Base-by-base conservation (phyloP, 768 basidiomycete species). In the Lepiota venenata region DNA sequence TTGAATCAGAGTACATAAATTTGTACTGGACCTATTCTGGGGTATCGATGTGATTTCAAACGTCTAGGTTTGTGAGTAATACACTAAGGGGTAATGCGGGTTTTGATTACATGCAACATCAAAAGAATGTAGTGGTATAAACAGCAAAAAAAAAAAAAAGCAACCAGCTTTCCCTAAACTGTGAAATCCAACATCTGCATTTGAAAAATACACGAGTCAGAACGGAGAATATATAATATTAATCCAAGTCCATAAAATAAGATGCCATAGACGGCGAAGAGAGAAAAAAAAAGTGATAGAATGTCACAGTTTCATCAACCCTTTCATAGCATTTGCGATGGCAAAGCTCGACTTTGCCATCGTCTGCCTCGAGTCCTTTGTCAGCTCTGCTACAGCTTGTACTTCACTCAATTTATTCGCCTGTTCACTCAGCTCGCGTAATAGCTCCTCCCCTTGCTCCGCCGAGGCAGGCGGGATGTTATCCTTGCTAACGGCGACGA, bases 331-430 rank as follows among this genome's bases (percentile, higher is more conserved):
- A 69, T 97, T 98, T 38, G 96, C 96, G 60, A 98, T 83, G 4
- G 94, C 94, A 70, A 98, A 98, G 69, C 90, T 93, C 49, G 93
- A 93, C 69, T 91, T 92, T 40, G 96, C 96, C 87, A 98, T 97
- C 52, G 91, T 80, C 70, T 98, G 94, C 64, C 96, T 79, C 56
- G 88, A 85, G 61, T 92, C 89, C 72, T 98, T 98, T 44, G 89
- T 91, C 57, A 98, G 84, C 60, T 91, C 89, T 0, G 85, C 80
- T 49, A 83, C 70, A 42, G 83, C 78, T 71, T 96, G 95, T 57
- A 93, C 87, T 67, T 96, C 96, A 67, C 89, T 92, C 42, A 99
- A 77, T 64, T 83, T 85, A 68, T 92, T 91, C 40, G 95, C 95
- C 60, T 98, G 90, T 35, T 88, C 87, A 55, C 88, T 84, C 47